Evolutionary conservation across 345 rosid species (phyloP).

Genomic region (Gossypium australe): DNA sequence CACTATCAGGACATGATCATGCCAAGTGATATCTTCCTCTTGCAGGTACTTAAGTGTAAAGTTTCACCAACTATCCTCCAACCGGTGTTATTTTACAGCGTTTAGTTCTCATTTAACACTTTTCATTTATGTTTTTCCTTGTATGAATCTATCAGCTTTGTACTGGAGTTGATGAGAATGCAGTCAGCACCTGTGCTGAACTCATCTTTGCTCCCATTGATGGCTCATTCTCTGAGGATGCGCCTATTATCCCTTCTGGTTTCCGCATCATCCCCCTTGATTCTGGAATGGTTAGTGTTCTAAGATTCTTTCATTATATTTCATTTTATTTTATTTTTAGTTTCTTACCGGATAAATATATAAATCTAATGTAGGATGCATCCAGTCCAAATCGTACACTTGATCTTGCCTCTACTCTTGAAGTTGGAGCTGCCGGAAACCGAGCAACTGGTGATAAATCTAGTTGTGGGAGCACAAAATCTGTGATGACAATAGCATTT

Average conservation of each 20-base stretch:
- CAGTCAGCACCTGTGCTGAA: constrained; percentile 77
- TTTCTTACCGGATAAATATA: background rate
- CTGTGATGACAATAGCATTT: constrained; percentile 95
- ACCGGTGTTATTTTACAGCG: background rate
- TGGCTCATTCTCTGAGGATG: constrained; percentile 92
- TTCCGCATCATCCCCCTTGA: constrained; percentile 94
- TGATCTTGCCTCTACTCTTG: constrained; percentile 92
- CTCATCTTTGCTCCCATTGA: constrained; percentile 94
- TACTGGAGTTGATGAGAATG: constrained; percentile 89
- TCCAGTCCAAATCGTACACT: constrained; percentile 88
- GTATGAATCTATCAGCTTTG: constrained; percentile 54
- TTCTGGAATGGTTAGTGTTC: constrained; percentile 53
- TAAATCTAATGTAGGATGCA: constrained; percentile 46
- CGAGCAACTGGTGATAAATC: constrained; percentile 53
- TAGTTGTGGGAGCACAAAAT: constrained; percentile 53
- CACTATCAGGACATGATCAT: constrained; percentile 82
- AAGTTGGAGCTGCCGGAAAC: constrained; percentile 57
- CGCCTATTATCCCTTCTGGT: constrained; percentile 91
- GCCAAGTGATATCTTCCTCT: constrained; percentile 86
- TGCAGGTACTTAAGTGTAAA: constrained; percentile 56
- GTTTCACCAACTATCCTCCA: background rate
- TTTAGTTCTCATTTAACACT: background rate
- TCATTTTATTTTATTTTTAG: background rate
- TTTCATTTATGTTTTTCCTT: background rate
- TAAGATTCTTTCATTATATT: constrained; percentile 9